Base-by-base conservation (phyloP, 805 yeast genomes). In the Priceomyces medius region DNA sequence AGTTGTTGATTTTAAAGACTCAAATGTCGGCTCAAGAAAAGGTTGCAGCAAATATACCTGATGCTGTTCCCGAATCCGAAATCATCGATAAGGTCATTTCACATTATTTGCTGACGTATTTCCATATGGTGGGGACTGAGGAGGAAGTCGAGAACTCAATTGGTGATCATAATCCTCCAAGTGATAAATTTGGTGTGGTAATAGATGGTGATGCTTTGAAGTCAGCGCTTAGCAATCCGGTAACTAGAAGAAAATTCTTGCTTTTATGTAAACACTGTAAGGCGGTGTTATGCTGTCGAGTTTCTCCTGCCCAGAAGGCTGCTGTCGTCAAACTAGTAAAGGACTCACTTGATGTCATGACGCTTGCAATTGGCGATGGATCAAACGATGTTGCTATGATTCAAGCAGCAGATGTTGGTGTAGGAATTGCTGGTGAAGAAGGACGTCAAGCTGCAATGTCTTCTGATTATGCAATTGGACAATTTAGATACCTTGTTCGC, bases 381-480 rank as follows among this genome's bases (percentile, higher is more conserved):
- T 81, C 93, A 16, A 86, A 86, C 58, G 95, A 86, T 66, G 95
- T 86, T 47, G 90, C 95, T 9, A 86, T 86, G 95, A 86, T 86
- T 50, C 95, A 86, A 61, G 81, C 89, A 20, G 93, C 95, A 1
- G 83, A 86, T 63, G 83, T 86, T 35, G 95, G 95, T 55, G 85
- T 86, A 42, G 95, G 95, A 66, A 86, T 86, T 57, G 90, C 90
- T 3, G 95, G 95, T 65, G 93, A 86, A 68, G 95, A 86, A 69
- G 95, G 95, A 56, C 71, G 93, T 46, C 93, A 85, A 63, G 93
- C 93, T 14, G 93, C 79, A 4, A 86, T 86, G 95, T 82, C 89
- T 19, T 82, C 91, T 1, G 95, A 86, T 66, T 86, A 84, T 63
- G 95, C 91, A 16, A 66, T 86, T 55, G 93, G 91, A 18, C 95